Evolutionary conservation across 2,329 filamentous ascomycete species (phyloP).

Genomic region (Aureobasidium sp.): DNA sequence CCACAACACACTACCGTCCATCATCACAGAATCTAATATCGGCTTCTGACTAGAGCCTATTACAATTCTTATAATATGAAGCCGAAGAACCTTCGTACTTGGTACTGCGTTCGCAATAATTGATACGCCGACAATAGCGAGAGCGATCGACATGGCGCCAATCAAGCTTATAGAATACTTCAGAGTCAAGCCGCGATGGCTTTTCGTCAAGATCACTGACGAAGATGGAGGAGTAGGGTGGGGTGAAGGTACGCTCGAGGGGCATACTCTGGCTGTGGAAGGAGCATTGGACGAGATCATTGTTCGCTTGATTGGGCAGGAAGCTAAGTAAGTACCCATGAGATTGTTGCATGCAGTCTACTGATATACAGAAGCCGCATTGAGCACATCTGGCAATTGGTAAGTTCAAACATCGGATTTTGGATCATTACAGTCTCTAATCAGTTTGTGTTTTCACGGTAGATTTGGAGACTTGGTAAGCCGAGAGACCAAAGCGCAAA

Average conservation of each 20-base stretch:
- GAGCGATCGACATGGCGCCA: constrained; percentile 46
- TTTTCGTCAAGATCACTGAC: constrained; percentile 71
- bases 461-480: constrained; percentile 50
- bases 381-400: constrained; percentile 70
- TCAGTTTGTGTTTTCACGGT: neutral
- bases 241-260: constrained; percentile 69
- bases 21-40: neutral
- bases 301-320: constrained; percentile 55
- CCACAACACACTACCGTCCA: neutral
- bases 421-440: neutral
- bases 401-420: neutral
- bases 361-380: constrained; percentile 54
- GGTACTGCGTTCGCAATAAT: too few relatives aligned
- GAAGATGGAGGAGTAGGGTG: constrained; percentile 58
- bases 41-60: neutral
- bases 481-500: constrained; percentile 23
- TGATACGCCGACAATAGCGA: neutral
- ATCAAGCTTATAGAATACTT: constrained; percentile 66
- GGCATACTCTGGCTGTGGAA: constrained; percentile 66
- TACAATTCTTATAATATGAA: neutral
- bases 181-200: constrained; percentile 65
- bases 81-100: neutral
- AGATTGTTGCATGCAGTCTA: constrained; percentile 25
- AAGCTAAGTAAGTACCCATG: constrained; percentile 47
- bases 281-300: constrained; percentile 63